A percentile compares a stretch with the other conserved stretches of the same genome.
phyloP scores from a whole-genome alignment of 768 basidiomycete species.

The Cystoderma amianthinum region DNA sequence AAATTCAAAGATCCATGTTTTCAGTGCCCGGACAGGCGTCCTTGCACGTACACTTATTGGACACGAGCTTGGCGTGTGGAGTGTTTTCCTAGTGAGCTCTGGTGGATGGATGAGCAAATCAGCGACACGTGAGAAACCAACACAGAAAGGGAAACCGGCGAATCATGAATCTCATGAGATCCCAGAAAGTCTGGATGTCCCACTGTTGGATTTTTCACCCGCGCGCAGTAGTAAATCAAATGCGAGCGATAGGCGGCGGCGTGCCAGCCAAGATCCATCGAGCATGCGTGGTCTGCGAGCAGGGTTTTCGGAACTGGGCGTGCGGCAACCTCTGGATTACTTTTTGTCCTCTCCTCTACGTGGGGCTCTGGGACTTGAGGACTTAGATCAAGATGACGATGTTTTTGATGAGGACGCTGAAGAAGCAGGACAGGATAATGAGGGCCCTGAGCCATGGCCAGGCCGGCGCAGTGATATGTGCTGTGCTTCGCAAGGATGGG shows the following conservation, averaged over 20 bases:
- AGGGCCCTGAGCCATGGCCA: constrained; percentile 1
- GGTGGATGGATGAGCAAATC: too few species aligned
- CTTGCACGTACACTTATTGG: constrained; percentile 74
- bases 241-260: not conserved
- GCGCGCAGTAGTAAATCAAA: too few species aligned
- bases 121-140: too few species aligned
- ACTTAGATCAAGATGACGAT: not conserved
- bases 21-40: constrained; percentile 72
- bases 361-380: not conserved
- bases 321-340: not conserved
- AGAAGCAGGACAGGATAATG: not conserved
- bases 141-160: too few species aligned
- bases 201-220: too few species aligned
- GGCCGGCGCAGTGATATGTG: constrained; percentile 45
- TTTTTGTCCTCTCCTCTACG: not conserved
- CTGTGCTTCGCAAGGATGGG: constrained; percentile 81
- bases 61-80: constrained; percentile 91
- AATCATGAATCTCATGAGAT: too few species aligned
- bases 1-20: constrained; percentile 79
- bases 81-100: constrained; percentile 68
- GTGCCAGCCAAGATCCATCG: not conserved
- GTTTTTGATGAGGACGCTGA: not conserved
- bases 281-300: not conserved
- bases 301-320: not conserved
- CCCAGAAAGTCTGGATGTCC: too few species aligned